phyloP scores from a whole-genome alignment of 139 green algal species.

The Micractinium sp. region DNA sequence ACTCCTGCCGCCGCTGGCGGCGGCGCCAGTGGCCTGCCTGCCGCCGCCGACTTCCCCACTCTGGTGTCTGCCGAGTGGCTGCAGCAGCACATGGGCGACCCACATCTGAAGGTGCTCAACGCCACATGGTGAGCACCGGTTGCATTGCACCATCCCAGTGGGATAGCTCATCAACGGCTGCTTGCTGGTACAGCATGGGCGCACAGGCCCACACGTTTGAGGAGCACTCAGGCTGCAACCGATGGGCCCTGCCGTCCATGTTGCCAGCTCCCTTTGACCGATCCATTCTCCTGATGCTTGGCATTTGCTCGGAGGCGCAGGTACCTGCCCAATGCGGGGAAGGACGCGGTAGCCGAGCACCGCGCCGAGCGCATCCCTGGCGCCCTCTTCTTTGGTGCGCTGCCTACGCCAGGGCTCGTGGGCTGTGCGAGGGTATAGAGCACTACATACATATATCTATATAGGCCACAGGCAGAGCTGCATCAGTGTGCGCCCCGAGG shows the following conservation, averaged over 20 bases:
- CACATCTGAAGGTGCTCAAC: slow-evolving; percentile 71
- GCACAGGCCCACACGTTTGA: too few relatives aligned
- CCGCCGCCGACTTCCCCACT: slow-evolving; percentile 1
- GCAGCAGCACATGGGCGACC: slow-evolving; percentile 41
- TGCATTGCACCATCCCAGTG: too few relatives aligned
- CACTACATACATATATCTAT: too few relatives aligned
- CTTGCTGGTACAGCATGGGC: background rate
- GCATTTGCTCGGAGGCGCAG: background rate
- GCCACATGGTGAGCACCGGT: slow-evolving; percentile 67
- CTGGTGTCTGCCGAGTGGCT: slow-evolving; percentile 68
- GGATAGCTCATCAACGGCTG: background rate
- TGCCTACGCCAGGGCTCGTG: background rate
- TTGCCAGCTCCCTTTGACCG: too few relatives aligned
- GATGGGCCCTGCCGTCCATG: too few relatives aligned
- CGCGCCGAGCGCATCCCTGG: slow-evolving; percentile 71
- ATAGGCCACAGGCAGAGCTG: too few relatives aligned
- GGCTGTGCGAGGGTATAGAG: background rate
- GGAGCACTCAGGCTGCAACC: too few relatives aligned
- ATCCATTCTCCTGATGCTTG: background rate
- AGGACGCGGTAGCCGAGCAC: slow-evolving; percentile 69
- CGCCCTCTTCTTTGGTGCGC: slow-evolving; percentile 68
- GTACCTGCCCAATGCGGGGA: slow-evolving; percentile 21
- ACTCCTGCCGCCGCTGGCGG: background rate
- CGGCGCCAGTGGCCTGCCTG: background rate
- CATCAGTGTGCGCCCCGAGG: too few relatives aligned